These are phyloP conservation scores for Ampelomyces quisqualis DNA, from an alignment of 2,329 filamentous ascomycete genomes.

Conservation along the genomic window DNA sequence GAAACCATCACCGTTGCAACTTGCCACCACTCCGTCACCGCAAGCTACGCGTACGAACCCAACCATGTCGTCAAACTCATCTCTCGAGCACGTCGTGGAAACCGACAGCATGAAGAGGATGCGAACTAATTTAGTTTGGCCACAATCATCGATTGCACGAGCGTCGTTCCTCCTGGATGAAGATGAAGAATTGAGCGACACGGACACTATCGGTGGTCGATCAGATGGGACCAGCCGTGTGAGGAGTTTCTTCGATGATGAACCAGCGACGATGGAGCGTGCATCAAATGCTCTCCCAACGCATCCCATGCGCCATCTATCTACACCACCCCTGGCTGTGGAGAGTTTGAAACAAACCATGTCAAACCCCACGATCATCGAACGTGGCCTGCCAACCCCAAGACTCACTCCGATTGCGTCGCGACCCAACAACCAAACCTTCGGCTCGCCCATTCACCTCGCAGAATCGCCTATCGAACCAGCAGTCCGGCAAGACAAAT, in stretches of 20 bases:
- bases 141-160: conserved; percentile 32
- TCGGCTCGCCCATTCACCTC: conserved; percentile 20
- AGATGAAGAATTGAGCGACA: conserved; percentile 57
- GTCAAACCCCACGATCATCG: conserved; percentile 34
- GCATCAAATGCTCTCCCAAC: conserved; percentile 30
- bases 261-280: conserved; percentile 40
- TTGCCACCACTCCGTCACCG: conserved; percentile 15
- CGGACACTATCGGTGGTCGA: conserved; percentile 54
- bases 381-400: conserved; percentile 41
- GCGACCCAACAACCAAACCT: conserved; percentile 24
- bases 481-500: conserved; percentile 20
- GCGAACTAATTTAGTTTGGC: conserved; percentile 47
- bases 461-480: conserved; percentile 27
- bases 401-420: conserved; percentile 41
- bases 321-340: conserved; percentile 48
- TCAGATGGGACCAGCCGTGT: conserved; percentile 43
- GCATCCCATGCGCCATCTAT: conserved; percentile 43
- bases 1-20: conserved; percentile 36
- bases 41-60: conserved; percentile 19
- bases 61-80: conserved; percentile 48
- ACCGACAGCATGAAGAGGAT: conserved; percentile 55
- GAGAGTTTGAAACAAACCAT: conserved; percentile 31
- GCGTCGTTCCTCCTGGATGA: conserved; percentile 56
- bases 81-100: conserved; percentile 53
- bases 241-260: conserved; percentile 54